A percentile compares a stretch with the other conserved stretches of the same genome.
Evolutionary conservation across 2,329 filamentous ascomycete species (phyloP).

Genomic region (Emergomyces pasteurianus): DNA sequence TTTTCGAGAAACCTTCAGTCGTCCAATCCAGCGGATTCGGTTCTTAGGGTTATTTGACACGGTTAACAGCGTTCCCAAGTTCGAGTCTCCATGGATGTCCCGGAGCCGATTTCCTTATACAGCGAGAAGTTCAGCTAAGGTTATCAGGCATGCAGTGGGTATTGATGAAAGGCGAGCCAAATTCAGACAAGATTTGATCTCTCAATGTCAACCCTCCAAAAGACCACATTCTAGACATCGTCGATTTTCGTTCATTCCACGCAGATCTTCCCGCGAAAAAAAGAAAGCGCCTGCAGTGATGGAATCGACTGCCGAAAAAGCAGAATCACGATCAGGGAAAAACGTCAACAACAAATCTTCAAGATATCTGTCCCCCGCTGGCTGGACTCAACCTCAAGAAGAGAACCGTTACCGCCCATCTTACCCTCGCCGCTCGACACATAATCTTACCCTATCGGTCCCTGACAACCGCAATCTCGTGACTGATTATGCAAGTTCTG

Average conservation of each 20-base stretch:
- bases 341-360: background rate
- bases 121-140: constrained; percentile 22
- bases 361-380: no score
- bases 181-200: constrained; percentile 42
- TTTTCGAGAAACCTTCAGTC: constrained; percentile 40
- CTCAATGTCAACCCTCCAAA: constrained; percentile 1
- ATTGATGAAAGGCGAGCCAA: constrained; percentile 45
- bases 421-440: background rate
- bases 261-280: no score
- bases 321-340: background rate
- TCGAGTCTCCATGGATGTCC: constrained; percentile 24
- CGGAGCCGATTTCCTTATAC: constrained; percentile 13
- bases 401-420: constrained; percentile 3
- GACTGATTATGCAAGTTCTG: constrained; percentile 1
- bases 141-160: constrained; percentile 41
- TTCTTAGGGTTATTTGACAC: constrained; percentile 46
- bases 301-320: background rate
- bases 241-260: background rate
- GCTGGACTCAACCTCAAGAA: background rate
- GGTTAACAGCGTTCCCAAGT: constrained; percentile 37
- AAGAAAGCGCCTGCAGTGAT: background rate
- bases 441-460: background rate
- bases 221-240: constrained; percentile 1
- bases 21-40: constrained; percentile 35
- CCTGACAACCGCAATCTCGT: background rate